Evolutionary conservation across 345 rosid genomes (phyloP), one percentile per base, ranked within the genome.

Genomic region (Eucalyptus paniculata): DNA sequence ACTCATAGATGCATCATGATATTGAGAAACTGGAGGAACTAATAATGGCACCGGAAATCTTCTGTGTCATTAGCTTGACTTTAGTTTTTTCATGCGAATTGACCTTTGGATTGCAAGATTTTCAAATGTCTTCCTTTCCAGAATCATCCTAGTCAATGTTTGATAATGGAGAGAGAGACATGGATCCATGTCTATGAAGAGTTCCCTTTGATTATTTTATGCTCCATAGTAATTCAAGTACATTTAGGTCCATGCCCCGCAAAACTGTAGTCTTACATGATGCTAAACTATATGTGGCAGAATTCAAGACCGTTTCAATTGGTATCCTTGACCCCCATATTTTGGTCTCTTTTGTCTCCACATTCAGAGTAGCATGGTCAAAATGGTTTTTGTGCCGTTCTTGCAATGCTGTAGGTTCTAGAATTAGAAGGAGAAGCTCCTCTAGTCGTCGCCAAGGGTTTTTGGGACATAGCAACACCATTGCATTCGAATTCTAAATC

Each of bases 361-460:
- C 9, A 72, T 72, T 21, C 83, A 72, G 9, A 77, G 14, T 28
- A 11, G 18, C 51, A 19, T 81, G 50, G n/a, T 89, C 34, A 50
- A 37, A 37, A 37, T 72, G 42, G 28, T 44, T 40, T 87, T 32
- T 26, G 13, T 47, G 8, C 37, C 86, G 51, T n/a, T 88, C 69
- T 45, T 86, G 24, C 30, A 65, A 47, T 65, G 50, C 62, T 12
- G 30, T 89, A 97, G 99, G 96, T 95, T 62, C 53, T 96, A 90
- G 94, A 95, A 90, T 94, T 94, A 10, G 99, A 97, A 93, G 89
- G 62, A 34, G 96, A 95, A 86, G 94, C 95, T 6, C 88, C 94
- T 23, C 87, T 91, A 42, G 34, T 91, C 65, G 88, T 90, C 34
- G 87, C 92, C 14, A 92, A 94, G 92, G 93, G 97, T 8, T 96